Conservation (phyloP, 306 rosid species). For the Quercus mongolica region DNA sequence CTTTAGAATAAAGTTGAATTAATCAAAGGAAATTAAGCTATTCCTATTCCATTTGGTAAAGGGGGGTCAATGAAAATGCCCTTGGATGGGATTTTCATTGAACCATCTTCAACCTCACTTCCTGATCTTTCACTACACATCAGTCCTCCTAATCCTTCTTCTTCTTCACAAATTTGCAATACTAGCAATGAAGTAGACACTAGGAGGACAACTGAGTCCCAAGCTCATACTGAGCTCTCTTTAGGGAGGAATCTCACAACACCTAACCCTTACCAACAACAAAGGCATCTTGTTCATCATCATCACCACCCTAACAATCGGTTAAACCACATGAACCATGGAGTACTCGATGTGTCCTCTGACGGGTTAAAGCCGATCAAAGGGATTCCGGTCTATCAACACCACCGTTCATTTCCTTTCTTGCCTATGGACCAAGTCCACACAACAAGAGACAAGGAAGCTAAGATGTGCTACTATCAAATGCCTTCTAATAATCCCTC, state of each 20-base stretch:
- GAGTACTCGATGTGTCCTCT: constrained; percentile 51
- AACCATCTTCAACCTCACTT: constrained; percentile 50
- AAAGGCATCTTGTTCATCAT: constrained; percentile 8
- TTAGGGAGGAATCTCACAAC: constrained; percentile 41
- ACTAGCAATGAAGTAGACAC: background rate
- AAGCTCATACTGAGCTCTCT: constrained; percentile 72
- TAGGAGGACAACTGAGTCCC: constrained; percentile 15
- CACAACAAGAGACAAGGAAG: constrained; percentile 37
- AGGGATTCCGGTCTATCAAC: constrained; percentile 87
- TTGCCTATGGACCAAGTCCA: constrained; percentile 36
- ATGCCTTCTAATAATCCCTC: constrained; percentile 30
- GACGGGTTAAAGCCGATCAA: constrained; percentile 67
- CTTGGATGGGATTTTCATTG: constrained; percentile 81
- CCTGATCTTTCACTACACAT: constrained; percentile 96
- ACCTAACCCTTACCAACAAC: constrained; percentile 24
- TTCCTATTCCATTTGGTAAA: background rate
- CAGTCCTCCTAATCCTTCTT: constrained; percentile 57
- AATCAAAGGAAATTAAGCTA: constrained; percentile 4
- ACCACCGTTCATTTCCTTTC: constrained; percentile 80
- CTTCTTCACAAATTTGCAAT: constrained; percentile 32
- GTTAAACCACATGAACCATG: constrained; percentile 33
- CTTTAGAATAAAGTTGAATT: constrained; percentile 18
- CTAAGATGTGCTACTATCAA: constrained; percentile 56
- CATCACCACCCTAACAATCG: constrained; percentile 14
- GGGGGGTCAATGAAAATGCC: constrained; percentile 59